Base-by-base conservation (phyloP, 148 eudicot species). In the Vaccinium myrtillus region DNA sequence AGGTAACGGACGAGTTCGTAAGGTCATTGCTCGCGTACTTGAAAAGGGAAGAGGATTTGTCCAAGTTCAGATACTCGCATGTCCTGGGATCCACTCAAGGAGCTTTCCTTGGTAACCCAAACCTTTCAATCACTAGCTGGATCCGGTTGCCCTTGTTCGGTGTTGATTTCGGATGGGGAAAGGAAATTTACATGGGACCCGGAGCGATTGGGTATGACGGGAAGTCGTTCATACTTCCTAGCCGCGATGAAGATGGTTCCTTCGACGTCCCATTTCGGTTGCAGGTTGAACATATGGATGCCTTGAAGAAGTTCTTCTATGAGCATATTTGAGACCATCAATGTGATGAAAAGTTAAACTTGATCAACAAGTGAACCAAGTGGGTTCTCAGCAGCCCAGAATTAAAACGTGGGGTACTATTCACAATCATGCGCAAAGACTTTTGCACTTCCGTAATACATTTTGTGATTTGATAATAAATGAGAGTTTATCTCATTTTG, bases 11-110 rank as follows among this genome's bases (percentile, higher is more conserved):
- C 0, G 89, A 88, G 1, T 88, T 87, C 16, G 56, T 92, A 1
- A 25, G 85, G 46, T 84, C 86, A 36, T 36, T 58, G 16, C 78
- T 88, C 5, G 83, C 89, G 19, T 88, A 84, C 87, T 70, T 89
- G 39, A 65, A 86, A 71, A 81, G 59, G 21, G 79, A 86, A 70
- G 56, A 63, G n/a, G 91, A 87, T 23, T 83, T 92, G 8, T 83
- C 85, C 50, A 81, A 83, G 43, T 90, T 87, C 61, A 88, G 90
- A 49, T 78, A 87, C 55, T 25, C 85, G 16, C 82, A 82, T 50
- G 81, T 81, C 1, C 48, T 63, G 0, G 87, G 87, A 21, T 58
- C 74, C 39, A 58, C 75, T 0, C 46, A 87, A 27, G 90, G 86
- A 1, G 58, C 79, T 23, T 70, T 61, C 3, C 85, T 86, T 15